Conservation (phyloP, 257 asterid genomes). For the Rhazya stricta region DNA sequence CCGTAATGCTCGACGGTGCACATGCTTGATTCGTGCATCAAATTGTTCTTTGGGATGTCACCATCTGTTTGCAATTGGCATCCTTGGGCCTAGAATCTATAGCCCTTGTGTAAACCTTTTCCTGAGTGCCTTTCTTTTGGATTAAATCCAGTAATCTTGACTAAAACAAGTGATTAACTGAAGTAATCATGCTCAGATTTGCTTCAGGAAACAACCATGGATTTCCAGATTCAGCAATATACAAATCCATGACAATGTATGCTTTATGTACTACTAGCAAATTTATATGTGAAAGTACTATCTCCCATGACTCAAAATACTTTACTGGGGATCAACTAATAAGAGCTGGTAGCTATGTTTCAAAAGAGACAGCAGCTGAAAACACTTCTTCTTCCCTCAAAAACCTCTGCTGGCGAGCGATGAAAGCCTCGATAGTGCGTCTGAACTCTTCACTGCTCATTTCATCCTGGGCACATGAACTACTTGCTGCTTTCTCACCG, state of each 20-base stretch:
- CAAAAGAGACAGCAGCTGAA: constrained; percentile 26
- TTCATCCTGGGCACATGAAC: constrained; percentile 34
- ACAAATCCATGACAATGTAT: not conserved
- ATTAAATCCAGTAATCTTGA: not conserved
- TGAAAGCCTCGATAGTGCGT: constrained; percentile 66
- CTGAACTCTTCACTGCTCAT: constrained; percentile 82
- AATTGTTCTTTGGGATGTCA: constrained; percentile 5
- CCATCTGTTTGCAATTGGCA: not conserved
- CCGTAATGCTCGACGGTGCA: not conserved
- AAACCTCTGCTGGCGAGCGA: constrained; percentile 68
- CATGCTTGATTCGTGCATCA: not conserved
- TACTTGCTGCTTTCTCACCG: constrained; percentile 12
- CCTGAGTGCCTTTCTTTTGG: not conserved
- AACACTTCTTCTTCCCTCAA: constrained; percentile 61
- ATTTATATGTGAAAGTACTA: not conserved
- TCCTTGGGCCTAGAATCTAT: not conserved
- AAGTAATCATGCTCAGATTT: not conserved
- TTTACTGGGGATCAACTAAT: too few species aligned
- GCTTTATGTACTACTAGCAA: not conserved
- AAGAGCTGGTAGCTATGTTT: not conserved
- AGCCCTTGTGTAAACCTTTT: not conserved
- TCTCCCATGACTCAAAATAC: too few species aligned
- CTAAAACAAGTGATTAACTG: not conserved
- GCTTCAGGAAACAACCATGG: not conserved
- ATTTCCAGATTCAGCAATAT: not conserved